Conservation (phyloP, 305 asterid species). For the Fraxinus paxiana region DNA sequence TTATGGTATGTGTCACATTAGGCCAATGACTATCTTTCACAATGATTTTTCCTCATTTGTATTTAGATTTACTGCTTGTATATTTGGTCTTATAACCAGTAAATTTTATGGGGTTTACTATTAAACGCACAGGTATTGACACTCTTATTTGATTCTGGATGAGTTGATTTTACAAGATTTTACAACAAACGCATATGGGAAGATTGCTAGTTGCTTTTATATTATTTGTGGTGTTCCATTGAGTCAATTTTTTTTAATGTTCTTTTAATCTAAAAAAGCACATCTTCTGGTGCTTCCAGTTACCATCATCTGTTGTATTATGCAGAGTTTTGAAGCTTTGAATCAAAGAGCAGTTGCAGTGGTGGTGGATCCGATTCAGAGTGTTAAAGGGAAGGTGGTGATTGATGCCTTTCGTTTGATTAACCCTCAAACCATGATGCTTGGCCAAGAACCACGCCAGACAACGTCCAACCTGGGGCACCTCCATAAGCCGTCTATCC, state of each 20-base stretch:
- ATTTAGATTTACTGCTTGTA: not conserved
- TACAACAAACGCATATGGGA: not conserved
- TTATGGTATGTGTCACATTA: not conserved
- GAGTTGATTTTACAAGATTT: not conserved
- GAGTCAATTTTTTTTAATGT: not conserved
- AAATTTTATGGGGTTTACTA: not conserved
- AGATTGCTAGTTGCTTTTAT: not conserved
- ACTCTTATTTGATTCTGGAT: not conserved
- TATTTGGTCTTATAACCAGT: not conserved
- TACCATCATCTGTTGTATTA: conserved; percentile 8
- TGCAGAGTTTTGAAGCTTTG: conserved; percentile 96
- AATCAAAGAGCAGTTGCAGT: conserved; percentile 22
- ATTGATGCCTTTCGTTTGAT: conserved; percentile 34
- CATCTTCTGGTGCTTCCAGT: not conserved
- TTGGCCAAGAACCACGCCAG: conserved; percentile 37
- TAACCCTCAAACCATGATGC: conserved; percentile 53
- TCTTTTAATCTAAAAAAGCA: not conserved
- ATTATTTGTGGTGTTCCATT: not conserved
- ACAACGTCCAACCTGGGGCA: conserved; percentile 38
- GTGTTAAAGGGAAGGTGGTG: conserved; percentile 36
- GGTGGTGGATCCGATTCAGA: conserved; percentile 30
- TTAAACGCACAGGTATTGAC: not conserved
- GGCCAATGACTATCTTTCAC: not conserved
- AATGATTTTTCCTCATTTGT: not conserved
- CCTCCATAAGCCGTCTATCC: conserved; percentile 36